Evolutionary conservation across 768 basidiomycete genomes (phyloP).

Genomic region (Trametes maxima): DNA sequence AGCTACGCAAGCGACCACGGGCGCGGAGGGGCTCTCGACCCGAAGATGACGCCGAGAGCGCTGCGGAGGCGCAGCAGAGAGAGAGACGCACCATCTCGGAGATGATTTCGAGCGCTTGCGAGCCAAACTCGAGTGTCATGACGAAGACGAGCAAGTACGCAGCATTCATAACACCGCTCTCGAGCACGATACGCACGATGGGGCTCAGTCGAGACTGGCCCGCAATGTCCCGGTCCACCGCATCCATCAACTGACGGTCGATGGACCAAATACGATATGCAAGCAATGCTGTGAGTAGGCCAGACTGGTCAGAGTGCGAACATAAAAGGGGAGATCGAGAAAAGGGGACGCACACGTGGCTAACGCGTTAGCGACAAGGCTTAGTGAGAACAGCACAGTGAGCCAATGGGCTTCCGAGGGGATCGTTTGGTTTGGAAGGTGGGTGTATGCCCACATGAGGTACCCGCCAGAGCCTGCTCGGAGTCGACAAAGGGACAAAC

Average conservation of each 20-base stretch:
- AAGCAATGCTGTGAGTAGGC: conserved; percentile 10
- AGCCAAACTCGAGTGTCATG: conserved; percentile 13
- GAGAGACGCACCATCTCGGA: conserved; percentile 8
- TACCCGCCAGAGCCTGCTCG: background rate
- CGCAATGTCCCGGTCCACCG: background rate
- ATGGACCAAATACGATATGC: conserved; percentile 19
- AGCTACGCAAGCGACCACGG: background rate
- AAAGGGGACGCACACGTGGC: conserved; percentile 6
- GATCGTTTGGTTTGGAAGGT: background rate
- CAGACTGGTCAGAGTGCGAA: background rate
- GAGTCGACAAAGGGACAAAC: background rate
- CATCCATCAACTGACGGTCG: background rate
- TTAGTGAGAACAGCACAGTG: conserved; percentile 1
- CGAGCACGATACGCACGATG: conserved; percentile 21
- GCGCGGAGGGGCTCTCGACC: background rate
- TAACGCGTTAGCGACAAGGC: conserved; percentile 7
- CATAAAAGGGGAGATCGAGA: background rate
- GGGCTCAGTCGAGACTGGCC: conserved; percentile 4
- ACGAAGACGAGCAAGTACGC: conserved; percentile 20
- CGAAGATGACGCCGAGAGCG: background rate
- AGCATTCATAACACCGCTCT: conserved; percentile 23
- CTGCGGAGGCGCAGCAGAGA: background rate
- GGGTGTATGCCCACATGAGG: conserved; percentile 6
- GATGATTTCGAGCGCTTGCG: conserved; percentile 19
- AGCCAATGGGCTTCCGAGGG: conserved; percentile 8